Conservation (phyloP, 169 alveolate species). For the Babesia divergens region DNA sequence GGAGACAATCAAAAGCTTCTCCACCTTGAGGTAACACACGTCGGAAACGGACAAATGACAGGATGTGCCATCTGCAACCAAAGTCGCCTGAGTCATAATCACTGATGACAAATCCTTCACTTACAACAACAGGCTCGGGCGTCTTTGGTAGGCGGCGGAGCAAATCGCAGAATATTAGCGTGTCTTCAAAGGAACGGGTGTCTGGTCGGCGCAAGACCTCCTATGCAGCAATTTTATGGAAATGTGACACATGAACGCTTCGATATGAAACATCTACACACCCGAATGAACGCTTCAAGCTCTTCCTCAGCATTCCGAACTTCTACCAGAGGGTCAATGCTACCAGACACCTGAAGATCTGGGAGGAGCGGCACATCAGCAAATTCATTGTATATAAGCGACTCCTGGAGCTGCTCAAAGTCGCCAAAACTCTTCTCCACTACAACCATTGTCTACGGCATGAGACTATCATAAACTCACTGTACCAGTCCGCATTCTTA, state of each 20-base stretch:
- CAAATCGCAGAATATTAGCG: slow-evolving; percentile 44
- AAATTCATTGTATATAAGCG: slow-evolving; percentile 21
- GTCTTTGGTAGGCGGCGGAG: slow-evolving; percentile 27
- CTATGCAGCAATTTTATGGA: not conserved
- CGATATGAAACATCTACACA: not conserved
- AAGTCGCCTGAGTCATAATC: slow-evolving; percentile 1
- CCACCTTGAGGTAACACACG: slow-evolving; percentile 7
- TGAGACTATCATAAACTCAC: not conserved
- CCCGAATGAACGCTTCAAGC: slow-evolving; percentile 45
- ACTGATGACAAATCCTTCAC: not conserved
- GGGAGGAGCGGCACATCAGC: slow-evolving; percentile 59
- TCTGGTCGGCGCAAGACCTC: slow-evolving; percentile 61
- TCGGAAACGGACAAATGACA: slow-evolving; percentile 58
- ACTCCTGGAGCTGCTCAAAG: slow-evolving; percentile 53
- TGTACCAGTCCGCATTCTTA: slow-evolving; percentile 28
- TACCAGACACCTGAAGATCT: slow-evolving; percentile 42
- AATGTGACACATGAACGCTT: not conserved
- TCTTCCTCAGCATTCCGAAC: slow-evolving; percentile 19
- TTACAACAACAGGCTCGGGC: slow-evolving; percentile 38
- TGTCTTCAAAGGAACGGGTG: slow-evolving; percentile 32
- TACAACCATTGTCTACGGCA: not conserved
- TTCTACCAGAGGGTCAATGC: slow-evolving; percentile 38
- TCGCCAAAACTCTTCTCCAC: slow-evolving; percentile 52
- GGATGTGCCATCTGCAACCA: slow-evolving; percentile 5
- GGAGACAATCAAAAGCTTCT: slow-evolving; percentile 29